Evolutionary conservation across 495 filamentous ascomycete species (phyloP), one percentile per base, ranked within the genome.

Genomic region (Peziza echinospora): DNA sequence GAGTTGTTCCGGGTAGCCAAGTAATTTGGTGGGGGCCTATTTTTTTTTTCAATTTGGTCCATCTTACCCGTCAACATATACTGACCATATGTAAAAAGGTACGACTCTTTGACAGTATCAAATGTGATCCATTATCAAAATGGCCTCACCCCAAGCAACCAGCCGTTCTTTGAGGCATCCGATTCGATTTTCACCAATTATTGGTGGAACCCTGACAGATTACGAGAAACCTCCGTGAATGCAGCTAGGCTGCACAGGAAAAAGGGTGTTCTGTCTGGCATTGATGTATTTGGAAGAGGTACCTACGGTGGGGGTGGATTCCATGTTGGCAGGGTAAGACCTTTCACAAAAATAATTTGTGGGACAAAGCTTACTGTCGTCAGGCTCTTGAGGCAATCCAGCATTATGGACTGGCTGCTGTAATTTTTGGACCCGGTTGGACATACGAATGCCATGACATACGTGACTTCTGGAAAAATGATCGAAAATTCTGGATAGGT

Each of bases 371-470:
- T n/a, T n/a, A n/a, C 6, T 46, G 51, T 19, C 57, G 49, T 9
- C 51, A 65, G 47, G 63, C 62, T 16, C 53, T 64, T 11, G 24
- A 55, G 3, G 60, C 53, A 11, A 59, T 68, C 2, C 24, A 43
- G 10, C 54, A 53, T 4, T 30, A 41, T 2, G 59, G 61, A 5
- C 49, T 62, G 22, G 56, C 59, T n/a, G 58, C 53, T 6, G 65
- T 59, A 11, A 50, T 67, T 5, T 68, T 68, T 49, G 65, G 60
- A 5, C 64, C 65, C 11, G 65, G 65, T 8, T 66, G 64, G 65
- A 60, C 59, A n/a, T 66, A 57, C 48, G 64, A 68, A 50, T 58
- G 67, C 43, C 67, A 64, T 45, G 47, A 54, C 11, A 47, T 43
- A 10, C 43, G 49, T 16, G 42, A 57, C 43, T 62, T 60, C 10